Percentiles rank a stretch among this genome's conserved stretches.
phyloP scores from a whole-genome alignment of 768 basidiomycete species.

The Tulasnella sp. region DNA sequence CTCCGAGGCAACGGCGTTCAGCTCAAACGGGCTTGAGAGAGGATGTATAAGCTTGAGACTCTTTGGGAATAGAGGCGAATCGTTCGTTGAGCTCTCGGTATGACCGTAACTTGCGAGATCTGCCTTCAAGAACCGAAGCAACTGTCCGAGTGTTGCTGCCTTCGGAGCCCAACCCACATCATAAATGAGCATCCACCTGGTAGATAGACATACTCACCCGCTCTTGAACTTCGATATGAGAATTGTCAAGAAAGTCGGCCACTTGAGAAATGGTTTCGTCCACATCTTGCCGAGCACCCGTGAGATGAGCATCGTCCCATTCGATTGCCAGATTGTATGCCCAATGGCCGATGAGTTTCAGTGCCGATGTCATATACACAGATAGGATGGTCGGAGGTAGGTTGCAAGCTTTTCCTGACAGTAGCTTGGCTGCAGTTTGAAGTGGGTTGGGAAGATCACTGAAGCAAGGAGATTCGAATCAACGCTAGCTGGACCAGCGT shows the following conservation, averaged over 20 bases:
- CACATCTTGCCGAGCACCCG: slow-evolving; percentile 52
- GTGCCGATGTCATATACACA: slow-evolving; percentile 69
- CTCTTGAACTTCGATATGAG: slow-evolving; percentile 86
- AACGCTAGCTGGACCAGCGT: neutral
- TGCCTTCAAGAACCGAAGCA: slow-evolving; percentile 64
- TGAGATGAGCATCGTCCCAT: slow-evolving; percentile 46
- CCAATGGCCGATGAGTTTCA: slow-evolving; percentile 85
- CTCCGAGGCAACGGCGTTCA: slow-evolving; percentile 68
- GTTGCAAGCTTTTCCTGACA: slow-evolving; percentile 42
- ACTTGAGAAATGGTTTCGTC: slow-evolving; percentile 50
- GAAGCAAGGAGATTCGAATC: slow-evolving; percentile 12
- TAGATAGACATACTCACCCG: slow-evolving; percentile 41
- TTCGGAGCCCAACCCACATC: slow-evolving; percentile 21
- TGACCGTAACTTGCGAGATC: slow-evolving; percentile 52
- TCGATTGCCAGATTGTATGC: slow-evolving; percentile 57
- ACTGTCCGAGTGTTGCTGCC: slow-evolving; percentile 71
- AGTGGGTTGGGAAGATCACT: slow-evolving; percentile 75
- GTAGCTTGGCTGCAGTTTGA: slow-evolving; percentile 56
- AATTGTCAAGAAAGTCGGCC: slow-evolving; percentile 43
- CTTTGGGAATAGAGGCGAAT: slow-evolving; percentile 60
- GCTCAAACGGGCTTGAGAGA: slow-evolving; percentile 61
- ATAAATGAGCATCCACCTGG: neutral
- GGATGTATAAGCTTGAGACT: slow-evolving; percentile 78
- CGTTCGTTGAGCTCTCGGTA: slow-evolving; percentile 29
- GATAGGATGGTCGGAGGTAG: slow-evolving; percentile 56